Evolutionary conservation across 805 yeast genomes (phyloP), one percentile per base, ranked within the genome.

Genomic region (Schwanniomyces pseudopolymorphus): DNA sequence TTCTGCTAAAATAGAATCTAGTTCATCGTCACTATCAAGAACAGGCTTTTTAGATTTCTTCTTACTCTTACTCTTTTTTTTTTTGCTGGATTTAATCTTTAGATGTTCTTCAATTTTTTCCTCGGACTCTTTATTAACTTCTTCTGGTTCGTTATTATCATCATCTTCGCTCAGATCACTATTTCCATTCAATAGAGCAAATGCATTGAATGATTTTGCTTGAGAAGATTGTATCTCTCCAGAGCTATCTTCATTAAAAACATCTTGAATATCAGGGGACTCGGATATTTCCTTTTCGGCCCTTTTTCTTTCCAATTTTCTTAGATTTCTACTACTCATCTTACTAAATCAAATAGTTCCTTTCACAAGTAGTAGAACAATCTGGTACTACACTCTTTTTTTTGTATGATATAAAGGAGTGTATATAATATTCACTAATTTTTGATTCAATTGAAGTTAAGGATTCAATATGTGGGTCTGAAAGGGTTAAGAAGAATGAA

Each of bases 1-100:
- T 44, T 81, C 79, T 16, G 68, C 75, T 3, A 85, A 59, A 3
- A 83, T 67, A 48, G 66, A 67, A 60, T 84, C 88, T 21, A 85
- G 64, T 27, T 82, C 88, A 6, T 79, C 84, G 52, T 81, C 85
- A 47, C 75, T 73, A n/a, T 68, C 65, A 2, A 54, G 56, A 14
- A 44, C 16, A 31, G 48, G 60, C 9, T 44, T 48, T 5, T 43
- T 47, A 6, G 28, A 26, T 40, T 45, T 55, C 33, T 54, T 54
- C 44, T 53, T 53, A 27, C 52, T 60, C 50, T 58, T 58, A 27
- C 51, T 55, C 55, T 63, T 69, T 21, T 50, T 58, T 27, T 52
- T 55, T 56, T 63, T 69, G 11, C 49, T 58, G 17, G 51, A 50
- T 39, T 54, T 57, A 17, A 53, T 33, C 42, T 45, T 52, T 44